Conservation (phyloP, 2,329 filamentous ascomycete genomes). For the Calcarisporium arbuscula region DNA sequence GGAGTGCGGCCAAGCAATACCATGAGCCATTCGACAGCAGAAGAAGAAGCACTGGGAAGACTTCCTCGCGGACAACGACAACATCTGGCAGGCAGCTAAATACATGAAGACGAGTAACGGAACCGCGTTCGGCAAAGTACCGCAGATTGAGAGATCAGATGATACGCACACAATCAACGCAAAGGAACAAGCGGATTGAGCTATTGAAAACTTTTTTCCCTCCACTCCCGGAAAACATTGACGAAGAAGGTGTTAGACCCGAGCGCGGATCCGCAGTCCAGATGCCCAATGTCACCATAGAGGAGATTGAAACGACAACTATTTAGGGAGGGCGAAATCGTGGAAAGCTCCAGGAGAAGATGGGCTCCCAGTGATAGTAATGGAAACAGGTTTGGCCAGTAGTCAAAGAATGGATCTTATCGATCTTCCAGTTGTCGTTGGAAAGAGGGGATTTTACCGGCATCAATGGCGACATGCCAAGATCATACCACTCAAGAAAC, state of each 20-base stretch:
- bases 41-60: too few species aligned
- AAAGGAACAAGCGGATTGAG: constrained; percentile 14
- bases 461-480: constrained; percentile 13
- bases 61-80: too few species aligned
- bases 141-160: constrained; percentile 14
- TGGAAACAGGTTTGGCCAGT: constrained; percentile 9
- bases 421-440: constrained; percentile 4
- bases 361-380: constrained; percentile 10
- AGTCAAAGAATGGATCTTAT: constrained; percentile 7
- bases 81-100: constrained; percentile 22
- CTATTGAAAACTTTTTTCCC: constrained; percentile 14
- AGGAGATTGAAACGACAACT: constrained; percentile 14
- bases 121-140: constrained; percentile 17
- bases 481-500: constrained; percentile 23
- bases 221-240: constrained; percentile 8
- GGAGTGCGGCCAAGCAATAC: too few species aligned
- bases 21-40: too few species aligned
- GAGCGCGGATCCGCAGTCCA: too few species aligned
- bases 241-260: constrained; percentile 9
- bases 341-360: constrained; percentile 16
- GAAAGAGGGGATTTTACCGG: constrained; percentile 7
- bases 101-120: constrained; percentile 17
- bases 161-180: constrained; percentile 9
- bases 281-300: constrained; percentile 12
- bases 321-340: constrained; percentile 11